These are phyloP conservation scores for Avena sativa DNA, from an alignment of 176 grass and related monocot genomes.

Conservation along the genomic window DNA sequence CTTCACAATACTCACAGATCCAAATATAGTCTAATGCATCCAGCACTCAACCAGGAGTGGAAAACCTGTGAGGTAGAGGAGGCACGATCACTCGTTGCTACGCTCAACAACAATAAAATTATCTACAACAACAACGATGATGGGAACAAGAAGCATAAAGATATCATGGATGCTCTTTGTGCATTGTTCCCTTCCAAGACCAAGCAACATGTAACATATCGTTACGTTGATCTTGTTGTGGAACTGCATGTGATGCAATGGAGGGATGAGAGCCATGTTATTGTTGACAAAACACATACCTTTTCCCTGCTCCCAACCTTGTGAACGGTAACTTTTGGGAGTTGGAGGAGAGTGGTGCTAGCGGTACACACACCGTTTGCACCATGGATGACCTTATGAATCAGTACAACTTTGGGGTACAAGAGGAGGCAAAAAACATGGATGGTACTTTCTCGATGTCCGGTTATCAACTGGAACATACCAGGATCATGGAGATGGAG, in stretches of 20 bases:
- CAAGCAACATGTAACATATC: constrained; percentile 16
- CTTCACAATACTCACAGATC: background rate
- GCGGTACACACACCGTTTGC: too few relatives aligned
- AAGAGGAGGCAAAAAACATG: background rate
- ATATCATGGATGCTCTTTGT: background rate
- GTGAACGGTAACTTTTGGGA: background rate
- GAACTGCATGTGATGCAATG: background rate
- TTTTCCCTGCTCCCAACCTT: background rate
- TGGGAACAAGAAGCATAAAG: constrained; percentile 1
- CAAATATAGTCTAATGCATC: constrained; percentile 4
- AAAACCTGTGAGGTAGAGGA: background rate
- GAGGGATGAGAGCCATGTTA: background rate
- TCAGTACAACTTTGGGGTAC: background rate
- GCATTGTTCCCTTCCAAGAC: constrained; percentile 35
- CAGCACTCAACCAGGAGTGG: constrained; percentile 19
- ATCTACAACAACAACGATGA: too few relatives aligned
- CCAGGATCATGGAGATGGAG: too few relatives aligned
- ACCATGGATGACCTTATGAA: background rate
- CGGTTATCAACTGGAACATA: background rate
- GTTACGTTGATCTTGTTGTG: constrained; percentile 33
- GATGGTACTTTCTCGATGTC: background rate
- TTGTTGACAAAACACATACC: background rate
- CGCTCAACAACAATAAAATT: background rate
- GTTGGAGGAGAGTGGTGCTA: background rate
- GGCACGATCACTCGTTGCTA: background rate